phyloP scores from a whole-genome alignment of 352 stramenopile genomes.

The Phytophthora colocasiae region DNA sequence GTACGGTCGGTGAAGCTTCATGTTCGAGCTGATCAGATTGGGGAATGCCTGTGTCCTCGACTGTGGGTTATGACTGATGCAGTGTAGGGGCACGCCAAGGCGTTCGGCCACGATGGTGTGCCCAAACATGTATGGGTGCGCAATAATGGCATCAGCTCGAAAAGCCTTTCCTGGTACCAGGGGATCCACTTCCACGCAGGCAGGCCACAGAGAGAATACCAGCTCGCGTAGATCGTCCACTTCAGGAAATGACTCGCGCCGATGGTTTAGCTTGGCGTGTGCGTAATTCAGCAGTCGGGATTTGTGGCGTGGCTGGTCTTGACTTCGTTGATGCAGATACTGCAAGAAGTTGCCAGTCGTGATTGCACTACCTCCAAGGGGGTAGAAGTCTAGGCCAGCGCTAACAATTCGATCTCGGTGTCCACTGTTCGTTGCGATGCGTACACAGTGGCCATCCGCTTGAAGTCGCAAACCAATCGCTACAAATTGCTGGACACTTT shows the following conservation, averaged over 20 bases:
- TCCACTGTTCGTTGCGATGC: conserved; percentile 86
- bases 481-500: conserved; percentile 78
- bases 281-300: conserved; percentile 43
- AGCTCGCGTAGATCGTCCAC: conserved; percentile 60
- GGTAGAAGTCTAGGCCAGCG: conserved; percentile 73
- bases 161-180: conserved; percentile 51
- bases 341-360: conserved; percentile 59
- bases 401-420: conserved; percentile 74
- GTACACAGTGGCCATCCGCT: conserved; percentile 88
- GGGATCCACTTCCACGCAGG: conserved; percentile 57
- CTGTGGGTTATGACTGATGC: conserved; percentile 58
- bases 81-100: conserved; percentile 78
- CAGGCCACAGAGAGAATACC: conserved; percentile 68
- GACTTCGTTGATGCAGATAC: conserved; percentile 47
- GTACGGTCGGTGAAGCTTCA: conserved; percentile 56
- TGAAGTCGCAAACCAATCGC: conserved; percentile 78
- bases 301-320: conserved; percentile 45
- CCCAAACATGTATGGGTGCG: conserved; percentile 69
- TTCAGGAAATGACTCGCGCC: conserved; percentile 49
- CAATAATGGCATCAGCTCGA: conserved; percentile 75
- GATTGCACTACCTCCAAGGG: conserved; percentile 57
- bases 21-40: conserved; percentile 53
- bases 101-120: conserved; percentile 71
- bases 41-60: conserved; percentile 69
- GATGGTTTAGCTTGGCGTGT: conserved; percentile 37